phyloP scores from a whole-genome alignment of 148 eudicot genomes.

The Rhododendron williamsianum region DNA sequence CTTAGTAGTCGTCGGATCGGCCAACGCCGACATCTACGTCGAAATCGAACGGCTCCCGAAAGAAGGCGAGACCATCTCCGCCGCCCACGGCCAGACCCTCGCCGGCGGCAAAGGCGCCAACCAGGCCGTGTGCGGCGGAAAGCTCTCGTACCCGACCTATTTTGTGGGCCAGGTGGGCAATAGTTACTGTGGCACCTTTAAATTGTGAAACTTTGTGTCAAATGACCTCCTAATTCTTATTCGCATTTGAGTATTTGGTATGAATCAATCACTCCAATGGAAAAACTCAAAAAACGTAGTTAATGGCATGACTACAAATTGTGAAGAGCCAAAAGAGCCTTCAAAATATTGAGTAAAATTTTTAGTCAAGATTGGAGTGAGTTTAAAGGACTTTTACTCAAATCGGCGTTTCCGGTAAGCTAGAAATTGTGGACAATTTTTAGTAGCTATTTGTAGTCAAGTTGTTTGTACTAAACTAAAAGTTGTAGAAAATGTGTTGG shows the following conservation, averaged over 20 bases:
- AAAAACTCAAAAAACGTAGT: neutral
- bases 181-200: neutral
- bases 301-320: neutral
- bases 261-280: too few species aligned
- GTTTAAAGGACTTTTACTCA: neutral
- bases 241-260: too few species aligned
- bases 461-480: too few species aligned
- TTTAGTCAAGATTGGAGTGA: too few species aligned
- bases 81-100: slow-evolving; percentile 68
- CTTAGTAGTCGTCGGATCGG: slow-evolving; percentile 89
- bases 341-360: neutral
- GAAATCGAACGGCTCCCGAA: slow-evolving; percentile 75
- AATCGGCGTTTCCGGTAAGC: too few species aligned
- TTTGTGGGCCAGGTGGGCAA: slow-evolving; percentile 73
- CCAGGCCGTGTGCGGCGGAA: slow-evolving; percentile 80
- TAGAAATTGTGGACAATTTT: too few species aligned
- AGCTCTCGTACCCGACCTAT: slow-evolving; percentile 66
- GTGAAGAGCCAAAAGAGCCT: neutral
- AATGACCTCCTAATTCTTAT: too few species aligned
- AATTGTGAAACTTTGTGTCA: too few species aligned
- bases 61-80: slow-evolving; percentile 85
- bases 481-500: too few species aligned
- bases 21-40: slow-evolving; percentile 88
- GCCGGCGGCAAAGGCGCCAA: slow-evolving; percentile 98
- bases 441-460: too few species aligned